These are phyloP conservation scores for Avena atlantica DNA, from an alignment of 176 grass and related monocot species.

Conservation along the genomic window DNA sequence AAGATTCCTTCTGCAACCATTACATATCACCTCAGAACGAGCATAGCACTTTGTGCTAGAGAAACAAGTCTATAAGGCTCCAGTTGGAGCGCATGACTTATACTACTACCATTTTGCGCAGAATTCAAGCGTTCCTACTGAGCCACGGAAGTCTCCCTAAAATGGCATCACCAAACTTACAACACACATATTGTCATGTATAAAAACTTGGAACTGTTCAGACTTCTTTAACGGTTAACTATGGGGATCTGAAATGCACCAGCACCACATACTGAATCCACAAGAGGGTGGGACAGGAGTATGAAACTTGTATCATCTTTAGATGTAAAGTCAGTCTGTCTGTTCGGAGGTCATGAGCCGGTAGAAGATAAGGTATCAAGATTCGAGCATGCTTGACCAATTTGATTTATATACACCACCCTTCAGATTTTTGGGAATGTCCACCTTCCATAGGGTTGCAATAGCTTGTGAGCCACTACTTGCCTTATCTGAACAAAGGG, in stretches of 20 bases:
- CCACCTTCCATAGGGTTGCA: neutral
- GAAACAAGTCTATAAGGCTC: neutral
- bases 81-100: neutral
- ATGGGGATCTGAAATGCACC: neutral
- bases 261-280: neutral
- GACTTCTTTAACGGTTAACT: neutral
- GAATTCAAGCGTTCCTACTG: neutral
- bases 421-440: neutral
- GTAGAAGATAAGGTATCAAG: neutral
- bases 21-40: slow-evolving; percentile 4
- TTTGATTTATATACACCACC: neutral
- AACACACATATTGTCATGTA: neutral
- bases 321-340: slow-evolving; percentile 1
- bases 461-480: neutral
- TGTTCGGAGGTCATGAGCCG: slow-evolving; percentile 5
- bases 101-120: neutral
- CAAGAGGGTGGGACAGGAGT: neutral
- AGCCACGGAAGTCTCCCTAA: neutral
- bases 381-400: neutral
- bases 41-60: neutral
- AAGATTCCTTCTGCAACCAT: neutral
- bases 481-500: neutral
- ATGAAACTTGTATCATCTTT: neutral
- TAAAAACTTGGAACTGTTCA: neutral
- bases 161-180: neutral